A percentile compares a stretch with the other conserved stretches of the same genome.
phyloP scores from a whole-genome alignment of 148 eudicot species.

The Heliosperma pusillum region DNA sequence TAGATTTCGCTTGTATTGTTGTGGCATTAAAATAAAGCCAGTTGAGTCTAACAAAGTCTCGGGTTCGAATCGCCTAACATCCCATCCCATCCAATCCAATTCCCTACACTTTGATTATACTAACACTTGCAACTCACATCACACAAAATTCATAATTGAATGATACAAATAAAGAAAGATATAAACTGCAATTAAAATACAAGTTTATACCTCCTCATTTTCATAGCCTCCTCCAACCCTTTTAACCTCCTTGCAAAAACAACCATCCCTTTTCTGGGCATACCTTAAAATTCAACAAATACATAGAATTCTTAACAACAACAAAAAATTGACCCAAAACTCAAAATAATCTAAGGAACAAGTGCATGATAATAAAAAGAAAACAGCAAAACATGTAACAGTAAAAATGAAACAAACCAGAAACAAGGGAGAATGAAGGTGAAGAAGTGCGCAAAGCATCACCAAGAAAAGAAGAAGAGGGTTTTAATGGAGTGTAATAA shows the following conservation, averaged over 20 bases:
- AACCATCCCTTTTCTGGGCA: conserved; percentile 36
- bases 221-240: conserved; percentile 79
- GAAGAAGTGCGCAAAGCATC: conserved; percentile 24
- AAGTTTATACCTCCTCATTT: conserved; percentile 56
- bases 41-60: too few relatives aligned
- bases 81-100: not conserved
- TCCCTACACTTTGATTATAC: not conserved
- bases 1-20: too few relatives aligned
- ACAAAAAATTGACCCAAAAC: not conserved
- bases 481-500: conserved; percentile 29
- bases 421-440: conserved; percentile 10
- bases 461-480: conserved; percentile 31
- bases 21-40: too few relatives aligned
- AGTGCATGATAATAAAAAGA: not conserved
- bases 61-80: not conserved
- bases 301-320: not conserved
- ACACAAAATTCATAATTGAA: not conserved
- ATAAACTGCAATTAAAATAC: not conserved
- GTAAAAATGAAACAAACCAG: conserved; percentile 28
- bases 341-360: not conserved
- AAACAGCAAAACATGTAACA: not conserved
- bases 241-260: conserved; percentile 53
- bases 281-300: conserved; percentile 23
- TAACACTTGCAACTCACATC: not conserved
- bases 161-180: not conserved